Conservation (phyloP, 1,284 basidiomycete species). For the Veloporphyrellus conicus region DNA sequence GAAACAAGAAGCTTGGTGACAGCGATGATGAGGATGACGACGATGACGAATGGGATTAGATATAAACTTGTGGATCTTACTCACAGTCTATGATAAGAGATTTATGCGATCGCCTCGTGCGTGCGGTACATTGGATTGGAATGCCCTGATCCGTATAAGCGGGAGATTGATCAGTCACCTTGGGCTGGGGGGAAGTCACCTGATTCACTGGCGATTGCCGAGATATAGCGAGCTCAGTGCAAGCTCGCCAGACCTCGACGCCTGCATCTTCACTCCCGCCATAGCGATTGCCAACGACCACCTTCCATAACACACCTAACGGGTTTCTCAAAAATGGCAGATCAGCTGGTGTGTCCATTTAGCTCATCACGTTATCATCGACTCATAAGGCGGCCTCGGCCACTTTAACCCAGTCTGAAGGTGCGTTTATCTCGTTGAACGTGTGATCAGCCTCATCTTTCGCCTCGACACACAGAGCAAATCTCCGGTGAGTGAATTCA, state of each 20-base stretch:
- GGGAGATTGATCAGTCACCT: not conserved
- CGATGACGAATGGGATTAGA: slow-evolving; percentile 75
- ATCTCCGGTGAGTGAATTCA: slow-evolving; percentile 54
- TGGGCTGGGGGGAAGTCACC: slow-evolving; percentile 19
- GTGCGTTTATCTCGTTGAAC: slow-evolving; percentile 36
- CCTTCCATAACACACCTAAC: not conserved
- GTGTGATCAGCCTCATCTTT: not conserved
- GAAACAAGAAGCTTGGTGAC: slow-evolving; percentile 89
- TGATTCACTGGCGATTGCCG: slow-evolving; percentile 31
- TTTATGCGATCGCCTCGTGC: no score
- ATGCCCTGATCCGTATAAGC: not conserved
- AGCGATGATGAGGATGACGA: slow-evolving; percentile 89
- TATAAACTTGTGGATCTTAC: slow-evolving; percentile 6
- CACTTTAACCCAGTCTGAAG: slow-evolving; percentile 50
- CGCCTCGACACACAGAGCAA: slow-evolving; percentile 45
- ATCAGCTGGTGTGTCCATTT: slow-evolving; percentile 57
- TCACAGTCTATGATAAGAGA: slow-evolving; percentile 8
- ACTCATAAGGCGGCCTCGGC: slow-evolving; percentile 12
- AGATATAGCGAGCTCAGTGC: slow-evolving; percentile 18
- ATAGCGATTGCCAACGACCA: not conserved
- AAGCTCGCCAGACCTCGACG: not conserved
- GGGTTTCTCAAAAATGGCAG: slow-evolving; percentile 48
- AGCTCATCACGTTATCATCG: slow-evolving; percentile 8
- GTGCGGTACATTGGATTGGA: no score
- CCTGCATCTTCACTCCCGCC: slow-evolving; percentile 8